These are phyloP conservation scores for Aspergillus piperis DNA, from an alignment of 2,329 filamentous ascomycete species.

Conservation along the genomic window DNA sequence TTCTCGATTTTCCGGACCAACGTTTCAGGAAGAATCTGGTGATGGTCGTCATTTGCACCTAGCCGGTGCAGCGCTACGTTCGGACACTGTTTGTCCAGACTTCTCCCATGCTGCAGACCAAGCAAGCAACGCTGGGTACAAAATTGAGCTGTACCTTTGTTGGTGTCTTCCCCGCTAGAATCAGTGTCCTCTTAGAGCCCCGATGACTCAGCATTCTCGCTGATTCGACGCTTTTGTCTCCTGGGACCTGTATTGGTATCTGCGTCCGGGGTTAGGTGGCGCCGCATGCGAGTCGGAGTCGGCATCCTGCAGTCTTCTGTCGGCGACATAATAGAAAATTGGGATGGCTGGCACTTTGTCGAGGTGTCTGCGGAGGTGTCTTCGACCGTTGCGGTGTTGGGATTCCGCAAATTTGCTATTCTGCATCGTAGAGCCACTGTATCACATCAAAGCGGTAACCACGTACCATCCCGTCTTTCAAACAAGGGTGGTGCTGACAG, in stretches of 20 bases:
- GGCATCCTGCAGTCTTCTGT: not conserved
- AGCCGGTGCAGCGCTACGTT: not conserved
- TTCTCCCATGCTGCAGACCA: not conserved
- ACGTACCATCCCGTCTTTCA: too few relatives aligned
- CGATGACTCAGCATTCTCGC: not conserved
- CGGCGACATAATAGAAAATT: fast-evolving
- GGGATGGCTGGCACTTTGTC: too few relatives aligned
- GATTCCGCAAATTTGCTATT: too few relatives aligned
- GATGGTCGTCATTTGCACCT: not conserved
- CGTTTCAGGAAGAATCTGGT: not conserved
- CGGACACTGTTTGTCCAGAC: not conserved
- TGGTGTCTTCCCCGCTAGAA: fast-evolving
- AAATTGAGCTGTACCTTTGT: not conserved
- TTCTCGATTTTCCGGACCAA: not conserved
- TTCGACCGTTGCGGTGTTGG: too few relatives aligned
- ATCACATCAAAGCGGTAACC: too few relatives aligned
- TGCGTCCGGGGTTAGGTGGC: not conserved
- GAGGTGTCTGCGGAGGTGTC: too few relatives aligned
- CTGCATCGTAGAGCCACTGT: too few relatives aligned
- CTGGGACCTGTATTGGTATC: not conserved
- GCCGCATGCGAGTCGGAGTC: not conserved
- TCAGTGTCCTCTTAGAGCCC: not conserved
- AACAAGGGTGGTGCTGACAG: too few relatives aligned
- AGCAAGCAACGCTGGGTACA: not conserved
- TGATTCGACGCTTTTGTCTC: not conserved